These are phyloP conservation scores for Lodderomyces pseudojiufengensis DNA, from an alignment of 1,139 yeast genomes.

Conservation along the genomic window DNA sequence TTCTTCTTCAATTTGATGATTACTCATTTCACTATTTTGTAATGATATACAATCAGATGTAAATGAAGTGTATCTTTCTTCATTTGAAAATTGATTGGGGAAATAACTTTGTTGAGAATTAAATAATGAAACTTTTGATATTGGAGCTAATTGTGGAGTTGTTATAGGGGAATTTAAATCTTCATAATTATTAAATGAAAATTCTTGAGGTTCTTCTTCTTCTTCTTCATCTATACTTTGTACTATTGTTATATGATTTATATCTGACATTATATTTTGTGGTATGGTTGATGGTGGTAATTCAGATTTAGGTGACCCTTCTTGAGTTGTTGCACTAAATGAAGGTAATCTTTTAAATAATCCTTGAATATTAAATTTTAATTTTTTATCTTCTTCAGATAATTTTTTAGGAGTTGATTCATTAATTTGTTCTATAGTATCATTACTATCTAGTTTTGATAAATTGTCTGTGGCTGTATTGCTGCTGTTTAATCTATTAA, in stretches of 20 bases:
- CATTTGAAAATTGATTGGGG: conserved; percentile 6
- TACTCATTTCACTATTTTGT: conserved; percentile 41
- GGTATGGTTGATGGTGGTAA: not conserved
- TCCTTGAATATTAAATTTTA: conserved; percentile 11
- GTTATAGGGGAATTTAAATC: too few species aligned
- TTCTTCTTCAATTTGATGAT: not conserved
- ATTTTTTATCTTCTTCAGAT: conserved; percentile 7
- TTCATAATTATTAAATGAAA: not conserved
- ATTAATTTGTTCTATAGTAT: not conserved
- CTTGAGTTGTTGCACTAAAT: not conserved
- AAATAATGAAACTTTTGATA: conserved; percentile 4
- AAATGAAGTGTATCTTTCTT: conserved; percentile 26
- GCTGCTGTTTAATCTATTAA: too few species aligned
- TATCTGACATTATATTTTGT: conserved; percentile 5
- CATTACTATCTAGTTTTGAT: too few species aligned
- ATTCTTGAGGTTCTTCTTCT: not conserved
- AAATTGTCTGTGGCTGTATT: too few species aligned
- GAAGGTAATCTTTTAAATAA: conserved; percentile 10
- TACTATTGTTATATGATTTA: conserved; percentile 10
- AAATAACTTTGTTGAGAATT: conserved; percentile 2
- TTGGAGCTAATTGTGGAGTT: not conserved
- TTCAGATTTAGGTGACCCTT: not conserved
- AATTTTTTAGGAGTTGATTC: not conserved
- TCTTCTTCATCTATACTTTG: conserved; percentile 8
- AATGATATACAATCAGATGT: conserved; percentile 39